Percentiles rank a stretch among this genome's conserved stretches.
phyloP scores from a whole-genome alignment of 2,329 filamentous ascomycete species.

The Calonectria montana region DNA sequence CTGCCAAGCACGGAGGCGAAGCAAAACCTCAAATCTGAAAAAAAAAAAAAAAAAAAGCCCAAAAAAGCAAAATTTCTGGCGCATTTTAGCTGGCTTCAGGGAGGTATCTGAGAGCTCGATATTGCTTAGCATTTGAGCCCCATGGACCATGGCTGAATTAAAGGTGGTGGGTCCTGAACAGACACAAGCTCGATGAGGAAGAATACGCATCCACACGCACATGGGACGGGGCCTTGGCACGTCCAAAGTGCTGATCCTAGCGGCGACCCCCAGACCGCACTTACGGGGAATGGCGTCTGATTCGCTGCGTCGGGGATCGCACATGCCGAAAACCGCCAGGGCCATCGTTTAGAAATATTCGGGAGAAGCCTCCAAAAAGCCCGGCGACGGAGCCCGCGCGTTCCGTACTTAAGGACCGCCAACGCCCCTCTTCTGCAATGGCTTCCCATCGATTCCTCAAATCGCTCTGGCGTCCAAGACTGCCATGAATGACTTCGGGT shows the following conservation, averaged over 20 bases:
- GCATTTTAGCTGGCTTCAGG: neutral
- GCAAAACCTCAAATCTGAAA: too few relatives aligned
- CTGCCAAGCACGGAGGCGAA: neutral
- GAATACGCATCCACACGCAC: neutral
- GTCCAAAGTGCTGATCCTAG: neutral
- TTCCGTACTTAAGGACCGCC: slow-evolving; percentile 17
- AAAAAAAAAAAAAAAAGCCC: too few relatives aligned
- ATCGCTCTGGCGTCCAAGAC: slow-evolving; percentile 19
- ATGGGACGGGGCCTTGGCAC: neutral
- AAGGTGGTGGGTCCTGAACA: neutral
- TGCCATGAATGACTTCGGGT: slow-evolving; percentile 22
- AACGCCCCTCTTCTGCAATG: slow-evolving; percentile 4
- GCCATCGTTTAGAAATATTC: neutral
- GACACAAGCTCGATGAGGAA: neutral
- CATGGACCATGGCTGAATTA: neutral
- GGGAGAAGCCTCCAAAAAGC: neutral
- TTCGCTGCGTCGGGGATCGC: slow-evolving; percentile 34
- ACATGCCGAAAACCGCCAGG: slow-evolving; percentile 25
- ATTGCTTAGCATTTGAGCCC: neutral
- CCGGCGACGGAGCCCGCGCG: slow-evolving; percentile 37
- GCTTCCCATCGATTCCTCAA: slow-evolving; percentile 18
- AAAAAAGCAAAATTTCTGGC: neutral
- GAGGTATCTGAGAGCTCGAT: neutral
- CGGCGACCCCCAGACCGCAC: neutral
- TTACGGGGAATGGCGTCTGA: slow-evolving; percentile 13